A percentile compares a stretch with the other conserved stretches of the same genome.
phyloP scores from a whole-genome alignment of 495 filamentous ascomycete genomes.

The Jackrogersella multiformis region DNA sequence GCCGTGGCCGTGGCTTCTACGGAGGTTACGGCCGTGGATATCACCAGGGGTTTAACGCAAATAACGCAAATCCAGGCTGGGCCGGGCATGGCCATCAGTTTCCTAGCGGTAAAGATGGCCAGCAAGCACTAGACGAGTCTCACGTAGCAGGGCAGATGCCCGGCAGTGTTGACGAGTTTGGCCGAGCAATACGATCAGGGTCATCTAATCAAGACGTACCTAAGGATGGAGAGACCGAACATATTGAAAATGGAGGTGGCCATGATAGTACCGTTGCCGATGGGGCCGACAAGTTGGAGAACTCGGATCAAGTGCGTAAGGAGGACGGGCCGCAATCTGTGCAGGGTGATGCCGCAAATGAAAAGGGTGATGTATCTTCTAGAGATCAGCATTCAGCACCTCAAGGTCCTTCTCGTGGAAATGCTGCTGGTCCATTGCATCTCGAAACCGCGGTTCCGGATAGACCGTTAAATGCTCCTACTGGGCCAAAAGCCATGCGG shows the following conservation, averaged over 20 bases:
- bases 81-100: slow-evolving; percentile 44
- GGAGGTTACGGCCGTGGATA: slow-evolving; percentile 56
- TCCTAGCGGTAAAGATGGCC: slow-evolving; percentile 50
- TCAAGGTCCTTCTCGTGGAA: slow-evolving; percentile 37
- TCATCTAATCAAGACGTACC: slow-evolving; percentile 34
- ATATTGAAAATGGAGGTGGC: slow-evolving; percentile 16
- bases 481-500: slow-evolving; percentile 91
- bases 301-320: slow-evolving; percentile 34
- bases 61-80: slow-evolving; percentile 42
- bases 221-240: slow-evolving; percentile 32
- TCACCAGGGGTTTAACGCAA: slow-evolving; percentile 47
- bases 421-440: slow-evolving; percentile 31
- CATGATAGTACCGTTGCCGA: slow-evolving; percentile 33
- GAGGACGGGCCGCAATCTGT: slow-evolving; percentile 33
- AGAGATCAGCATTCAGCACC: slow-evolving; percentile 40
- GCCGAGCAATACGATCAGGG: slow-evolving; percentile 54
- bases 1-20: slow-evolving; percentile 70
- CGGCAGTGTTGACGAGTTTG: slow-evolving; percentile 63
- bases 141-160: slow-evolving; percentile 46
- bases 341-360: slow-evolving; percentile 38
- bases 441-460: slow-evolving; percentile 48
- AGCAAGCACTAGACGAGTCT: slow-evolving; percentile 47
- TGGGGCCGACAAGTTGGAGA: slow-evolving; percentile 31
- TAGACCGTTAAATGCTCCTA: slow-evolving; percentile 75
- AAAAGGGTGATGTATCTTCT: slow-evolving; percentile 47